Base-by-base conservation (phyloP, 352 stramenopile genomes). In the Blastocystis sp. region DNA sequence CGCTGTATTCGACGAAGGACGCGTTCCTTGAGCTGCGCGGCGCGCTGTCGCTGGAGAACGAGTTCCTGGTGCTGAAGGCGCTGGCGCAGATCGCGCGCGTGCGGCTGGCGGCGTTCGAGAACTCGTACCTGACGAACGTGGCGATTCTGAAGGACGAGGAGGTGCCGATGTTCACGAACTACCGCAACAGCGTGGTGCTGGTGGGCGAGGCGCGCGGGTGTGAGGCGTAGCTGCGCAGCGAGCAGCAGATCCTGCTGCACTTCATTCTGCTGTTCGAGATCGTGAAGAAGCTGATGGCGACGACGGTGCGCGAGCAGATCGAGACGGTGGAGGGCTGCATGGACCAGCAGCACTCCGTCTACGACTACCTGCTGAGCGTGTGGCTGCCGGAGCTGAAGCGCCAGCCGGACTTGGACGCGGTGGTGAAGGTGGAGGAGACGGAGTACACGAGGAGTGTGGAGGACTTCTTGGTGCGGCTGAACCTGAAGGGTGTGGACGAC, bases 201-300 rank as follows among this genome's bases (percentile, higher is more conserved):
- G 69, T 79, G 28, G 69, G 56, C 14, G 56, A n/a, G 48, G 56
- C 5, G 43, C 28, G 34, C 4, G 17, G 34, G 38, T 0, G 34
- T 79, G 69, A 79, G 23, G 43, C 48, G 23, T 64, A 79, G 69
- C 41, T 79, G 10, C 69, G 69, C 43, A 64, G 43, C 19, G 69
- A 79, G 56, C 69, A 79, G 69, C 69, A 64, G 43, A 64, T 79
- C 19, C 41, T 79, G 14, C 34, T 64, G 43, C 69, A 79, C 52
- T 79, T 62, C 40, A 40, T 79, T 10, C 52, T 79, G 38, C 43
- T 79, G 38, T 79, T 62, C 38, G 69, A 79, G n/a, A 48, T 64
- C 21, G 69, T 64, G 69, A 79, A 79, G 43, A 62, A 62, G 34
- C 60, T 64, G 21, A 62, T 45, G 23, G 21, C 62, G 43, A 41